Base-by-base conservation (phyloP, 352 stramenopile species). In the Phytophthora pistaciae region DNA sequence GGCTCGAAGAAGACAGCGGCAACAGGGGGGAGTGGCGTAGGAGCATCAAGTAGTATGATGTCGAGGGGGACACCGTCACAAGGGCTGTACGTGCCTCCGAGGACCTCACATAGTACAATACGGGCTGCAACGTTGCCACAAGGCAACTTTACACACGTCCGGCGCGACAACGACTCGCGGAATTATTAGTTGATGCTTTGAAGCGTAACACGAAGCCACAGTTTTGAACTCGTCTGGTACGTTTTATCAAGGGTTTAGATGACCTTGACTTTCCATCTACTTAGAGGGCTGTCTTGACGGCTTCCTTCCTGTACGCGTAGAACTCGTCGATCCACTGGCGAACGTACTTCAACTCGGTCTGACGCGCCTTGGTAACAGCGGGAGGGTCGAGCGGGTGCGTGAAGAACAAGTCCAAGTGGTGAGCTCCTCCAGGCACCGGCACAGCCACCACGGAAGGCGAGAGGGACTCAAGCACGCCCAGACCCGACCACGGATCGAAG, bases 321-420 rank as follows among this genome's bases (percentile, higher is more conserved):
- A 84, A 88, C 52, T 87, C 72, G 48, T 72, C 27, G n/a, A 90
- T 68, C 84, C 82, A 90, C 55, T 87, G 76, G 23, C 50, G 78
- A 21, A 91, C 72, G 65, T 85, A 76, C 20, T 44, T 5, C 14
- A 83, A 75, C 68, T 91, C 80, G 11, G 58, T 77, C 54, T 73
- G 64, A 7, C 82, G 72, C 9, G 84, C 82, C 29, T 67, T 16
- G 7, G 44, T 78, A 31, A 91, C 60, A 14, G 61, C 75, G 44
- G 57, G 68, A 20, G 84, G 71, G 73, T 91, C 82, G 20, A 87
- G 25, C 25, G 76, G 75, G 59, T 90, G 78, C 49, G 67, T 68
- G 61, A 91, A 91, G 62, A 91, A 86, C 53, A 91, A 66, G 59
- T 90, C 79, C 18, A 81, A 52, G 72, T 91, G 83, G 60, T 90